phyloP scores from a whole-genome alignment of 2,329 filamentous ascomycete genomes.

The Penicillium paneum region DNA sequence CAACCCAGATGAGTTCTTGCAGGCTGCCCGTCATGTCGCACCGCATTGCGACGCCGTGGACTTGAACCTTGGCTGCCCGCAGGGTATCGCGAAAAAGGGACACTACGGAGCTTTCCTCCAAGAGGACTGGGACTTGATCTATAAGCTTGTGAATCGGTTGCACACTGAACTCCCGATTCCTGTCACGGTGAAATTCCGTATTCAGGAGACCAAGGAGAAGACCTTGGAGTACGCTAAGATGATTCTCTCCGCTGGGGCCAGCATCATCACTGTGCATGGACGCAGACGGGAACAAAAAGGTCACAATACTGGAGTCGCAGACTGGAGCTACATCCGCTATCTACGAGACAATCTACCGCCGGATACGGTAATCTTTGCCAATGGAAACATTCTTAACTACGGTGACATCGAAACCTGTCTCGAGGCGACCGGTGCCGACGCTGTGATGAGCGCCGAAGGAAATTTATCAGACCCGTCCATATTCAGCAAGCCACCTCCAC shows the following conservation, averaged over 20 bases:
- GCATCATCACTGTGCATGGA: conserved; percentile 90
- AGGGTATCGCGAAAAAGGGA: conserved; percentile 87
- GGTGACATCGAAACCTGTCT: conserved; percentile 76
- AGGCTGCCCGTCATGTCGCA: conserved; percentile 72
- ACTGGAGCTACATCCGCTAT: conserved; percentile 83
- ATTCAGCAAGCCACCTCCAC: conserved; percentile 66
- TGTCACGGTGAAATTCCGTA: conserved; percentile 90
- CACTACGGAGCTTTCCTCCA: conserved; percentile 94
- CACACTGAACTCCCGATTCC: conserved; percentile 76
- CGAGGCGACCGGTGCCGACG: conserved; percentile 81
- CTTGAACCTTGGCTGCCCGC: conserved; percentile 91
- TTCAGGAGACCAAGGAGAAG: conserved; percentile 80
- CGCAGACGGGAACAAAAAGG: conserved; percentile 88
- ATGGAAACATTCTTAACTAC: conserved; percentile 84
- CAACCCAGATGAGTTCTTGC: conserved; percentile 46
- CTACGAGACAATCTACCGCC: conserved; percentile 76
- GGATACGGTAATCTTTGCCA: conserved; percentile 93
- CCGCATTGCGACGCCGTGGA: conserved; percentile 94
- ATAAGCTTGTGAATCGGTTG: conserved; percentile 76
- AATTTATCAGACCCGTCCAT: conserved; percentile 89
- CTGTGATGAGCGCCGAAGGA: conserved; percentile 92
- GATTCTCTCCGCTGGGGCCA: conserved; percentile 82
- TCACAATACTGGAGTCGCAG: conserved; percentile 86
- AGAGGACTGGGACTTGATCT: conserved; percentile 83
- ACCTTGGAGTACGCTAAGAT: conserved; percentile 87